Evolutionary conservation across 352 stramenopile species (phyloP).

Genomic region (Phytopythium vexans): DNA sequence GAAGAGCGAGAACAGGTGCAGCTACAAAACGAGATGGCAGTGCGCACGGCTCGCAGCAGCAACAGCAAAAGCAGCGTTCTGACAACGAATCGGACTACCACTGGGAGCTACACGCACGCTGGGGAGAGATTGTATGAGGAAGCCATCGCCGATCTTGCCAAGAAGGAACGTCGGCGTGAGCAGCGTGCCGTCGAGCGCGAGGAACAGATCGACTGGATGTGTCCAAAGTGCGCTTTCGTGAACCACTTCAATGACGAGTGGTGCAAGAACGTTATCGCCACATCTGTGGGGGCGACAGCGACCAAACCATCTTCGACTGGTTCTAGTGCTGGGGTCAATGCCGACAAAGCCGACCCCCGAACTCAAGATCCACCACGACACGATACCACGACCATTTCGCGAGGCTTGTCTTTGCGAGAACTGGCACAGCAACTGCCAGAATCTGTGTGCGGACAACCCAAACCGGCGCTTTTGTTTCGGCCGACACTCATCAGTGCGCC

Average conservation of each 20-base stretch:
- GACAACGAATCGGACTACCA: conserved; percentile 34
- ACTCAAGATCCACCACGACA: not conserved
- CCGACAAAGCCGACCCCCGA: not conserved
- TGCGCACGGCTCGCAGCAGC: not conserved
- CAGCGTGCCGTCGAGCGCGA: conserved; percentile 39
- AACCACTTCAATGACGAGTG: conserved; percentile 54
- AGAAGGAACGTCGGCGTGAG: conserved; percentile 47
- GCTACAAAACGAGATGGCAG: not conserved
- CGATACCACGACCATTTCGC: not conserved
- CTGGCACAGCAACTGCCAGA: conserved; percentile 13
- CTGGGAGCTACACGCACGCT: conserved; percentile 52
- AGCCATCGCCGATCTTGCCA: conserved; percentile 61
- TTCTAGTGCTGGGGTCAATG: not conserved
- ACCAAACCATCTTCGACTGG: not conserved
- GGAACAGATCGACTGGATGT: conserved; percentile 72
- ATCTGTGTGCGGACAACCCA: conserved; percentile 47
- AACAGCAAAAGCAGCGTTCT: not conserved
- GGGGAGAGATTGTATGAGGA: conserved; percentile 74
- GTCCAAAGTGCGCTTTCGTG: conserved; percentile 64
- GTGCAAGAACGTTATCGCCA: conserved; percentile 56
- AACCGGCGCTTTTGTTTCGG: conserved; percentile 61
- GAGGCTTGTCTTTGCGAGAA: not conserved
- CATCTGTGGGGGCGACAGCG: conserved; percentile 1
- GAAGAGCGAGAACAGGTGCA: conserved; percentile 38
- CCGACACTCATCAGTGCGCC: conserved; percentile 53